Evolutionary conservation across 164 flowering plant genomes (phyloP).

Genomic region (Brasenia schreberi): DNA sequence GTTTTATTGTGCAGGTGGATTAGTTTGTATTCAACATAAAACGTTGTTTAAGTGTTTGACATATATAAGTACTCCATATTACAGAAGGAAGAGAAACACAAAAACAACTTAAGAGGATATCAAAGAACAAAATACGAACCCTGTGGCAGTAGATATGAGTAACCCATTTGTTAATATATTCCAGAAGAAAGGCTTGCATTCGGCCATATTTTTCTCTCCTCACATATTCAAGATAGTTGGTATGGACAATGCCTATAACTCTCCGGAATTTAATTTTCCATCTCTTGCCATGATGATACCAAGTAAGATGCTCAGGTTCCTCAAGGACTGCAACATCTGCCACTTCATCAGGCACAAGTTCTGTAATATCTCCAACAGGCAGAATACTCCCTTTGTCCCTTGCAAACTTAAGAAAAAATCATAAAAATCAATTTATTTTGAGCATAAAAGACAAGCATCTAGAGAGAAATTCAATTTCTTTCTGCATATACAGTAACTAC

Average conservation of each 20-base stretch:
- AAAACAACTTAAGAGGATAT: no score
- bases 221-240: constrained; percentile 89
- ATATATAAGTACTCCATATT: no score
- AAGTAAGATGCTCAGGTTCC: constrained; percentile 99
- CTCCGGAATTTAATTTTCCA: constrained; percentile 82
- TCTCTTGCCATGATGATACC: constrained; percentile 96
- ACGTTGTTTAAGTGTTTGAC: no score
- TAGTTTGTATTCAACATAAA: no score
- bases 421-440: neutral
- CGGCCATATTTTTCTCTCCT: constrained; percentile 73
- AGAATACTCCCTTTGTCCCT: constrained; percentile 81
- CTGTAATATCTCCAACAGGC: constrained; percentile 80
- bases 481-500: neutral
- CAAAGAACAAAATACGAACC: constrained; percentile 23
- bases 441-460: neutral
- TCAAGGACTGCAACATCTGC: constrained; percentile 94
- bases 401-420: constrained; percentile 35
- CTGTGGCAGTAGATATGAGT: constrained; percentile 82
- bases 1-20: no score
- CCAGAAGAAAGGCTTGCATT: constrained; percentile 50
- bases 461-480: no score
- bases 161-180: constrained; percentile 71
- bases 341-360: constrained; percentile 64
- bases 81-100: no score
- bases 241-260: constrained; percentile 81